Evolutionary conservation across 345 rosid genomes (phyloP).

Genomic region (Turnera subulata): DNA sequence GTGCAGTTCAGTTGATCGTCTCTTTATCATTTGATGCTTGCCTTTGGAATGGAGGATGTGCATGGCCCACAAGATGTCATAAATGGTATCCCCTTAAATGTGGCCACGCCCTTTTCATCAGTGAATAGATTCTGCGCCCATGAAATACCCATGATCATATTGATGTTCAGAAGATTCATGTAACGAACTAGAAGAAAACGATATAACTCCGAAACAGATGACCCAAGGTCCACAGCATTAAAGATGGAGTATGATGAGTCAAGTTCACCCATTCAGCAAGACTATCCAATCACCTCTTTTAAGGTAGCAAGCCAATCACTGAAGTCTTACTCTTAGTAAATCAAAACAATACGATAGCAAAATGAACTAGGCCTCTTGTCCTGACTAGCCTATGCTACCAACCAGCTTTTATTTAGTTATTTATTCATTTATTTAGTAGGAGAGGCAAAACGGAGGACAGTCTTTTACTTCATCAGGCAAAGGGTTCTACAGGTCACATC

Average conservation of each 20-base stretch:
- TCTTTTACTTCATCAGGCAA: too few species aligned
- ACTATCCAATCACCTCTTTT: neutral
- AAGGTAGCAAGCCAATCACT: slow-evolving; percentile 3
- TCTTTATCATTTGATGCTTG: slow-evolving; percentile 58
- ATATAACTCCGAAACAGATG: slow-evolving; percentile 8
- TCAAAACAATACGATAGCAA: too few species aligned
- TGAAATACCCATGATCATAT: slow-evolving; percentile 9
- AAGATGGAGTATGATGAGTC: neutral
- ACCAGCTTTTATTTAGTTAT: too few species aligned
- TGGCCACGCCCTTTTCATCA: slow-evolving; percentile 88
- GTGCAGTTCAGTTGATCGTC: neutral
- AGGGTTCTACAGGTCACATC: too few species aligned
- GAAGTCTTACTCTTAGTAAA: neutral
- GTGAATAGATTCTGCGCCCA: slow-evolving; percentile 76
- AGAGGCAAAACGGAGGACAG: too few species aligned
- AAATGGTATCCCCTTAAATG: slow-evolving; percentile 83
- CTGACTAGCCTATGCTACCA: too few species aligned
- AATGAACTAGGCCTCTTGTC: neutral
- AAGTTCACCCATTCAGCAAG: slow-evolving; percentile 3
- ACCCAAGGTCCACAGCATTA: neutral
- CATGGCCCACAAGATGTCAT: slow-evolving; percentile 92
- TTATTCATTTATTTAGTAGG: too few species aligned
- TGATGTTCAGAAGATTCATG: slow-evolving; percentile 1
- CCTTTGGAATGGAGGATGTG: slow-evolving; percentile 71
- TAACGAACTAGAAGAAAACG: neutral